phyloP scores from a whole-genome alignment of 164 flowering plant genomes.

The Magnolia changhungtana region DNA sequence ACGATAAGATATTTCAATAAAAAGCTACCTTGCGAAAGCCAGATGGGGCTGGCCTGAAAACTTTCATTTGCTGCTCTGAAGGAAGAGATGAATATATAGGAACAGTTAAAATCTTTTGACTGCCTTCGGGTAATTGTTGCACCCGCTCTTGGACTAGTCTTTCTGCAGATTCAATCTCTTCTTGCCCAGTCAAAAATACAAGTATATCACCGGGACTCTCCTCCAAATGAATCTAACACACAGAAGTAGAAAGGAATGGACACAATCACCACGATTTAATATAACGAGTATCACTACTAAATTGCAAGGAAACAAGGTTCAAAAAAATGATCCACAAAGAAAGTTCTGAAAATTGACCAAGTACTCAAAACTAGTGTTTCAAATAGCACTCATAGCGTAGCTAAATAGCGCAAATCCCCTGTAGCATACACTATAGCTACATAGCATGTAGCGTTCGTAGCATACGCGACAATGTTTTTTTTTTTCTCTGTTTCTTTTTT shows the following conservation, averaged over 20 bases:
- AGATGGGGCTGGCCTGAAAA: conserved; percentile 68
- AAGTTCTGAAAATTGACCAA: neutral
- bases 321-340: neutral
- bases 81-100: conserved; percentile 93
- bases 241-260: neutral
- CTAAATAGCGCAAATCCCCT: too few relatives aligned
- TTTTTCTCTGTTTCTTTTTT: too few relatives aligned
- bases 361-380: too few relatives aligned
- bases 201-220: conserved; percentile 92
- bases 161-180: conserved; percentile 92
- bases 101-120: conserved; percentile 45
- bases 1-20: neutral
- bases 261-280: neutral
- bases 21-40: conserved; percentile 77
- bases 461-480: too few relatives aligned
- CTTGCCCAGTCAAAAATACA: conserved; percentile 95
- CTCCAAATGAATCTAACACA: conserved; percentile 75
- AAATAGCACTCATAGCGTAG: too few relatives aligned
- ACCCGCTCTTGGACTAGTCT: conserved; percentile 57
- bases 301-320: too few relatives aligned
- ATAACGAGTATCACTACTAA: neutral
- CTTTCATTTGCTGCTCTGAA: conserved; percentile 83
- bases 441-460: too few relatives aligned
- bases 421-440: too few relatives aligned
- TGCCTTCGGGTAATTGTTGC: conserved; percentile 52